Percentiles rank a stretch among this genome's conserved stretches.
Conservation (phyloP, 345 rosid species). For the Lumnitzera racemosa region DNA sequence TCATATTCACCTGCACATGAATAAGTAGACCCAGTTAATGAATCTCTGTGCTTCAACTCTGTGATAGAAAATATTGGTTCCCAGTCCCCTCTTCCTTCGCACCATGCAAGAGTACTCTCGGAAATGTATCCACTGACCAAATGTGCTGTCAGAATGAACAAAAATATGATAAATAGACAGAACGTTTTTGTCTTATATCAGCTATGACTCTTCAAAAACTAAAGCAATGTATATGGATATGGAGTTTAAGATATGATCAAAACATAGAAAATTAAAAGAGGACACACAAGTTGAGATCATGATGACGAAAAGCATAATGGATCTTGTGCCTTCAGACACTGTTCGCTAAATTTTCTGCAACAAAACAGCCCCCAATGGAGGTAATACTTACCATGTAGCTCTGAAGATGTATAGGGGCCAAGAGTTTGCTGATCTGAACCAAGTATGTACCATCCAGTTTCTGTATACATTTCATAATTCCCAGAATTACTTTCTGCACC, state of each 20-base stretch:
- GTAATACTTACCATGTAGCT: constrained; percentile 59
- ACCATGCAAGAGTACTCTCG: constrained; percentile 72
- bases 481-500: too few relatives aligned
- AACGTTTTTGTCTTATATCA: background rate
- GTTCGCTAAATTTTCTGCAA: constrained; percentile 58
- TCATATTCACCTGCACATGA: constrained; percentile 34
- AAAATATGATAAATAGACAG: background rate
- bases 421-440: constrained; percentile 55
- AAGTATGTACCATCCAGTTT: constrained; percentile 72
- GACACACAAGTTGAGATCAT: too few relatives aligned
- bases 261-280: too few relatives aligned
- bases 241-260: too few relatives aligned
- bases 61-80: constrained; percentile 69
- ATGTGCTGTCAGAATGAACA: constrained; percentile 68
- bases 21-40: constrained; percentile 22
- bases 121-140: constrained; percentile 63
- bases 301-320: too few relatives aligned
- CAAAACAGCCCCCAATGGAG: constrained; percentile 18
- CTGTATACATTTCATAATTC: constrained; percentile 14
- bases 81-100: constrained; percentile 83
- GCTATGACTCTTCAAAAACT: background rate
- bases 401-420: constrained; percentile 72
- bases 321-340: constrained; percentile 15
- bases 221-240: background rate
- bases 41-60: constrained; percentile 41